Evolutionary conservation across 2,329 filamentous ascomycete species (phyloP).

Genomic region (Colletotrichum spaethianum): DNA sequence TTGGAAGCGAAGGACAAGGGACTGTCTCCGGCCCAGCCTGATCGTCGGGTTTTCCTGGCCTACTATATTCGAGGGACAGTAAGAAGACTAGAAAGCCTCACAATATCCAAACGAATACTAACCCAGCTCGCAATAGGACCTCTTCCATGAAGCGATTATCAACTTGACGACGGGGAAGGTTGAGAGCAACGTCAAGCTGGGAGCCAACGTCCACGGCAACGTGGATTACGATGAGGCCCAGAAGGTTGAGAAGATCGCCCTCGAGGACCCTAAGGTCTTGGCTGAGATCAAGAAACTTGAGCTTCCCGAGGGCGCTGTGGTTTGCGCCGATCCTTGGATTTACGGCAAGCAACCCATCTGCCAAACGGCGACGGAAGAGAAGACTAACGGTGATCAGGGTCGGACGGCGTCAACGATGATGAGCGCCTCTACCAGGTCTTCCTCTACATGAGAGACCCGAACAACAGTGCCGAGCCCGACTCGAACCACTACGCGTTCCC

Average conservation of each 20-base stretch:
- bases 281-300: conserved; percentile 74
- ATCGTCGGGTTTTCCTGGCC: conserved; percentile 67
- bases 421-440: conserved; percentile 36
- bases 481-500: conserved; percentile 79
- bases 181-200: conserved; percentile 71
- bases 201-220: conserved; percentile 70
- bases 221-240: conserved; percentile 74
- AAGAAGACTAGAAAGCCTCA: conserved; percentile 44
- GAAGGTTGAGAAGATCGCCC: conserved; percentile 67
- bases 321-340: conserved; percentile 65
- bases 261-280: conserved; percentile 70
- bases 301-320: conserved; percentile 70
- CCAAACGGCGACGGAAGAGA: background rate
- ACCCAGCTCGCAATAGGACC: conserved; percentile 59
- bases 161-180: conserved; percentile 66
- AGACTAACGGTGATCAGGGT: conserved; percentile 8
- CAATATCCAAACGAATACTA: conserved; percentile 16
- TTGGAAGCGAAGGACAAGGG: conserved; percentile 63
- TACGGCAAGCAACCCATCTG: conserved; percentile 2
- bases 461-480: conserved; percentile 71
- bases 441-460: conserved; percentile 67
- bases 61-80: conserved; percentile 75
- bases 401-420: conserved; percentile 35
- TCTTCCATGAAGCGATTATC: conserved; percentile 72
- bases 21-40: conserved; percentile 49